Evolutionary conservation across 139 green algal genomes (phyloP), one percentile per base, ranked within the genome.

Genomic region (Edaphochlamys debaryana): DNA sequence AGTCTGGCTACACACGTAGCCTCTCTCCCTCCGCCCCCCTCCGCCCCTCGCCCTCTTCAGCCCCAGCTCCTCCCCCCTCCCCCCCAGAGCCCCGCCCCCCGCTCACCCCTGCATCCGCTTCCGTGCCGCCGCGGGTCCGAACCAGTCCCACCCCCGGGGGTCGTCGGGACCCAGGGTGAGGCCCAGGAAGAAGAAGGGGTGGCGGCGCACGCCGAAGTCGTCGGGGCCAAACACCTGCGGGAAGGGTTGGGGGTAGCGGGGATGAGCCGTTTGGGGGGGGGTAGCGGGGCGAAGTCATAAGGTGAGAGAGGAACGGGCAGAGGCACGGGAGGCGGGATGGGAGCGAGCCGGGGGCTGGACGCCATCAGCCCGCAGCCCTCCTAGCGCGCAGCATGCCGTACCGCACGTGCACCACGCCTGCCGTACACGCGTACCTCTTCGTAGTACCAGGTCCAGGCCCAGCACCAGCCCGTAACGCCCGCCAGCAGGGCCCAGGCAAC

Each of bases 151-250:
- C 17, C 86, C 82, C 2, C 86, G 77, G 6, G 81, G 77, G 32
- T 90, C 86, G n/a, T 84, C 86, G 2, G 81, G 82, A 6, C 30
- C 77, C 52, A 90, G 36, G 3, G 52, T 60, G 71, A 30, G 69
- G 5, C 86, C 86, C 54, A 90, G 38, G 48, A 83, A 45, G 77
- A 90, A 90, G 34, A 88, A 80, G 9, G 86, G 86, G 66, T 90
- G 86, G 19, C 36, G 38, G 23, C 79, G 76, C 1, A 71, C 40
- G 11, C 78, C 84, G 52, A 56, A 32, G 11, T 71, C 68, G 64
- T 80, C 84, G 1, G 82, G 66, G 17, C 85, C 79, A 41, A 89
- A 83, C 70, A 89, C 85, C 78, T 89, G 63, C 19, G 1, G 8
- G 1, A 22, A 25, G 22, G 4, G 27, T 19, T 2, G 37, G 34